phyloP scores from a whole-genome alignment of 2,329 filamentous ascomycete species.

The Seiridium cupressi region DNA sequence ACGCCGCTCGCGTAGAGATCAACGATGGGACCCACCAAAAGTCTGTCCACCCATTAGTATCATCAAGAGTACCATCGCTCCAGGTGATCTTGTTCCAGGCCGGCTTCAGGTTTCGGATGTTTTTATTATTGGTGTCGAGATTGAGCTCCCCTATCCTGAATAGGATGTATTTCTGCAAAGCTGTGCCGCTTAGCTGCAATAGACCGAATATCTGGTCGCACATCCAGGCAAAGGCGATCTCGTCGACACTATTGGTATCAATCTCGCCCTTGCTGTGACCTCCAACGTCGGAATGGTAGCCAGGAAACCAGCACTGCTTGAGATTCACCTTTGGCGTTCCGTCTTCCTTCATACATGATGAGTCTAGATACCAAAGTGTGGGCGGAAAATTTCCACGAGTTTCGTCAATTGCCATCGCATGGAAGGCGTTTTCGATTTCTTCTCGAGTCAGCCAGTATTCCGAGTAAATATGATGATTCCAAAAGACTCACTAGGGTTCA shows the following conservation, averaged over 20 bases:
- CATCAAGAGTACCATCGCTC: no score
- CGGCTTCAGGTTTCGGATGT: no score
- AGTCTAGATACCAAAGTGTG: constrained; percentile 46
- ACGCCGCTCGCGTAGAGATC: no score
- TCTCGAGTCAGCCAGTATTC: constrained; percentile 15
- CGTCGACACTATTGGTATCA: constrained; percentile 54
- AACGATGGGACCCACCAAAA: no score
- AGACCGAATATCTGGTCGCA: no score
- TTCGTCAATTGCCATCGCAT: constrained; percentile 59
- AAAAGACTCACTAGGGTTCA: neutral
- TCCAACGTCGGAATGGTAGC: constrained; percentile 68
- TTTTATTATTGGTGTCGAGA: no score
- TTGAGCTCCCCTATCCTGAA: no score
- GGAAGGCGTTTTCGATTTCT: constrained; percentile 56
- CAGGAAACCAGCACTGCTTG: constrained; percentile 65
- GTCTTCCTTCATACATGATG: constrained; percentile 8
- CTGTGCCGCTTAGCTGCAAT: no score
- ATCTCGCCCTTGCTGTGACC: constrained; percentile 32
- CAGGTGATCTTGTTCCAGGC: no score
- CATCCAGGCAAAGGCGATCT: constrained; percentile 32
- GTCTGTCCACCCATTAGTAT: no score
- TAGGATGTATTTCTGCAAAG: no score
- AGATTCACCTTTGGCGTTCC: constrained; percentile 38
- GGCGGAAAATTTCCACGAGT: constrained; percentile 52
- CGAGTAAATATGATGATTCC: neutral